These are phyloP conservation scores for Cutaneotrichosporon dermatis DNA, from an alignment of 1,284 basidiomycete genomes.

Conservation along the genomic window DNA sequence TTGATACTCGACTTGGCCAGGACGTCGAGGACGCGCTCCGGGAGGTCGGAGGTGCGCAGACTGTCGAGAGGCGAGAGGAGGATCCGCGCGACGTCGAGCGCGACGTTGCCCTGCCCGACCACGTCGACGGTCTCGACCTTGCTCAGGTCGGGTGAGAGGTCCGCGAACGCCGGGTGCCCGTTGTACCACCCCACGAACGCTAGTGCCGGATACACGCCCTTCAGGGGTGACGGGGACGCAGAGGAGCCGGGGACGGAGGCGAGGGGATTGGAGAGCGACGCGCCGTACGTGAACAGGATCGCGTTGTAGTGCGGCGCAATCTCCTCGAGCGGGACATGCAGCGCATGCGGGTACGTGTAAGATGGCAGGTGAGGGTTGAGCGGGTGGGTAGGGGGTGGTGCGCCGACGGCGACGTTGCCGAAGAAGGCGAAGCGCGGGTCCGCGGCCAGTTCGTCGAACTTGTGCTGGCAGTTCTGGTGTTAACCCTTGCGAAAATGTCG, in stretches of 20 bases:
- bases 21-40: slow-evolving; percentile 66
- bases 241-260: slow-evolving; percentile 52
- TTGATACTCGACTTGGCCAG: slow-evolving; percentile 56
- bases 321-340: slow-evolving; percentile 45
- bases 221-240: slow-evolving; percentile 54
- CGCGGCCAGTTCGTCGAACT: slow-evolving; percentile 70
- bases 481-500: neutral
- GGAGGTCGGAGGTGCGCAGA: slow-evolving; percentile 74
- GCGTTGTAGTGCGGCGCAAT: slow-evolving; percentile 52
- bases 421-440: slow-evolving; percentile 82
- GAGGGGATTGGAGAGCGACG: slow-evolving; percentile 46
- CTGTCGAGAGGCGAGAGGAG: slow-evolving; percentile 64
- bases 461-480: slow-evolving; percentile 87
- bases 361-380: slow-evolving; percentile 20
- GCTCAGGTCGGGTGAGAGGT: slow-evolving; percentile 54
- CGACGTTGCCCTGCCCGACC: slow-evolving; percentile 95
- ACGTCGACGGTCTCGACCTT: slow-evolving; percentile 68
- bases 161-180: slow-evolving; percentile 65
- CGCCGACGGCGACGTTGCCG: slow-evolving; percentile 79
- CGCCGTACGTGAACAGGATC: slow-evolving; percentile 52
- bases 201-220: slow-evolving; percentile 68
- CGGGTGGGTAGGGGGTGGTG: slow-evolving; percentile 27
- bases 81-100: slow-evolving; percentile 88
- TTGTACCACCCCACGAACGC: slow-evolving; percentile 98
- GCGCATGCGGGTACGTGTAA: slow-evolving; percentile 49